Percentiles rank a stretch among this genome's conserved stretches.
phyloP scores from a whole-genome alignment of 441 rosid species.

The Gossypium laxum region DNA sequence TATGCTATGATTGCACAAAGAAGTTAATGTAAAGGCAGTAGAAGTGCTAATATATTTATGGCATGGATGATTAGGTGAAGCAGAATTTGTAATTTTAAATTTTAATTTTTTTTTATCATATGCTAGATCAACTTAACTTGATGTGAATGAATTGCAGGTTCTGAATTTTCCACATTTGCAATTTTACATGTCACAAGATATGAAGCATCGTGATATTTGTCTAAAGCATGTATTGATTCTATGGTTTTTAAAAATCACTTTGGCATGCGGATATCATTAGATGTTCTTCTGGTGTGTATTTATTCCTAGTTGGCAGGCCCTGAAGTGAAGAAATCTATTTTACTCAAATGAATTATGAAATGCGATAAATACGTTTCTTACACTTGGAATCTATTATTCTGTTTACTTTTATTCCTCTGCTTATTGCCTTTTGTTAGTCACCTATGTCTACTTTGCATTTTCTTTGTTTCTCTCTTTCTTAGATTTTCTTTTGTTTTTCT shows the following conservation, averaged over 20 bases:
- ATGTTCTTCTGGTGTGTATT: background rate
- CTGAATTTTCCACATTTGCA: background rate
- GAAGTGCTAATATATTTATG: background rate
- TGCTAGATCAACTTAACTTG: background rate
- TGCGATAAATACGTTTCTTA: background rate
- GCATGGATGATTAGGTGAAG: background rate
- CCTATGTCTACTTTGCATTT: background rate
- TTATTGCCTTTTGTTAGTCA: background rate
- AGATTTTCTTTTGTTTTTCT: background rate
- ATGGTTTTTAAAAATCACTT: background rate
- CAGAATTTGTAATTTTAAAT: background rate
- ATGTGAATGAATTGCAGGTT: background rate
- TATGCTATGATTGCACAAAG: background rate
- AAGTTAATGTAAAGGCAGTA: background rate
- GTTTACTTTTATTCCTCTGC: background rate
- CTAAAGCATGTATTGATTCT: background rate
- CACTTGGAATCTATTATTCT: background rate
- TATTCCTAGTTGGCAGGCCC: background rate
- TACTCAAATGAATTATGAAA: background rate
- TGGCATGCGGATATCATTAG: background rate
- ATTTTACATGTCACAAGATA: background rate
- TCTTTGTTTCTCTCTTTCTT: background rate
- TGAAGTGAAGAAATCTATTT: constrained; percentile 2
- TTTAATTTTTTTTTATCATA: background rate
- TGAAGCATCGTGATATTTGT: background rate